These are phyloP conservation scores for Penicillium janthinellum DNA, from an alignment of 2,329 filamentous ascomycete species.

Conservation along the genomic window DNA sequence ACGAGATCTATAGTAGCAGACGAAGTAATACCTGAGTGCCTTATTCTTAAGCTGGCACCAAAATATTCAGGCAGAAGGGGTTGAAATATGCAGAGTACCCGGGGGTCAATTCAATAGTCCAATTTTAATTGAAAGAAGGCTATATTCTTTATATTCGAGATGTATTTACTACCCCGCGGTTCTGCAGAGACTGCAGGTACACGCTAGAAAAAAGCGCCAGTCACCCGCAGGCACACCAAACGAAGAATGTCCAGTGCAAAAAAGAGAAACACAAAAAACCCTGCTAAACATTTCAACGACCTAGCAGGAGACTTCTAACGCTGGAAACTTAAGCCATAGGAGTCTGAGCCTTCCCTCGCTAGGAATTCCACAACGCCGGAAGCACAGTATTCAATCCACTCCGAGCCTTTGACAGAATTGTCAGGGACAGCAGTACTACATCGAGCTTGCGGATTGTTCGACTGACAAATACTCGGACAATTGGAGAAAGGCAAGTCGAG, in stretches of 20 bases:
- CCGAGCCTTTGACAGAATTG: neutral
- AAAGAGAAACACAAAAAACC: neutral
- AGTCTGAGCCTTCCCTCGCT: neutral
- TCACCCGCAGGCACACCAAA: neutral
- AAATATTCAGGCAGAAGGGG: too few relatives aligned
- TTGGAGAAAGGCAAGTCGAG: neutral
- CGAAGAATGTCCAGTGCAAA: constrained; percentile 3
- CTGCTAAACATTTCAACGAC: constrained; percentile 2
- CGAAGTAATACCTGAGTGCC: too few relatives aligned
- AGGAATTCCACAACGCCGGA: constrained; percentile 8
- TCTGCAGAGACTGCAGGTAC: neutral
- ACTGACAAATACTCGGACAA: neutral
- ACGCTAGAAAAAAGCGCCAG: neutral
- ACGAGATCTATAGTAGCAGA: too few relatives aligned
- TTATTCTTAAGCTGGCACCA: too few relatives aligned
- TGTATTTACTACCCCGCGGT: constrained; percentile 16
- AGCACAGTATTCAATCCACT: neutral
- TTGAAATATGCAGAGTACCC: too few relatives aligned
- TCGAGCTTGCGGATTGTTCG: neutral
- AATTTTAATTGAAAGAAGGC: neutral
- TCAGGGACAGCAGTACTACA: neutral
- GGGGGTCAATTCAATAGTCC: too few relatives aligned
- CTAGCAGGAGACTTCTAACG: constrained; percentile 10
- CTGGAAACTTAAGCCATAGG: neutral
- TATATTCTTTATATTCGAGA: constrained; percentile 15